Evolutionary conservation across 495 filamentous ascomycete genomes (phyloP), one percentile per base, ranked within the genome.

Genomic region (Penicillium goetzii): DNA sequence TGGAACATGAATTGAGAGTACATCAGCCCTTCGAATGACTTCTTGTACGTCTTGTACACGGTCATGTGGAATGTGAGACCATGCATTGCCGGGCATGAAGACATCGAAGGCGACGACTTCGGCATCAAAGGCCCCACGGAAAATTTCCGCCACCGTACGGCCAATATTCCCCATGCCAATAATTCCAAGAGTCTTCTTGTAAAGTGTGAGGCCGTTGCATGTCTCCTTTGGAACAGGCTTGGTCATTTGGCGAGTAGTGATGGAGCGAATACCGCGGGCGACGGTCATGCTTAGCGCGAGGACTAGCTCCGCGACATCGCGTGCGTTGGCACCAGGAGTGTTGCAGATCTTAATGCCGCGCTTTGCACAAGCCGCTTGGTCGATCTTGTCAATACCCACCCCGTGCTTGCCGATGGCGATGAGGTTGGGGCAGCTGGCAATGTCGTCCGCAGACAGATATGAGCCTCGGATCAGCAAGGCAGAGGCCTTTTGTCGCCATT

Each of bases 321-420:
- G 65, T 11, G 72, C 66, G 54, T 79, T 79, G 8, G 81, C 81
- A 17, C 76, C 79, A 15, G 83, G 84, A 0, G 80, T 80, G 70
- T 85, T 84, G 41, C 70, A 71, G 8, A 87, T 78, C 3, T 70
- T 70, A 56, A 87, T 77, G 0, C 80, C 78, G 3, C 79, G 74
- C 38, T 77, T 73, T 10, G 65, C 60, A 64, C 80, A 83, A 1
- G 84, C 83, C 0, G 68, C 72, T 21, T 83, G 74, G 64, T 86
- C 81, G 30, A 86, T 79, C 21, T 73, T 69, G 67, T 87, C 83
- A 23, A 80, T 80, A 8, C 85, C 85, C 4, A 84, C 83, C 11
- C 76, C 76, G 30, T 79, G 76, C 67, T 79, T 79, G 26, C 72
- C 72, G 51, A 79, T 74, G 21, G 71, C 69, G 33, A 68, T 49